phyloP scores from a whole-genome alignment of 345 rosid genomes.

The Lepidium didymum region DNA sequence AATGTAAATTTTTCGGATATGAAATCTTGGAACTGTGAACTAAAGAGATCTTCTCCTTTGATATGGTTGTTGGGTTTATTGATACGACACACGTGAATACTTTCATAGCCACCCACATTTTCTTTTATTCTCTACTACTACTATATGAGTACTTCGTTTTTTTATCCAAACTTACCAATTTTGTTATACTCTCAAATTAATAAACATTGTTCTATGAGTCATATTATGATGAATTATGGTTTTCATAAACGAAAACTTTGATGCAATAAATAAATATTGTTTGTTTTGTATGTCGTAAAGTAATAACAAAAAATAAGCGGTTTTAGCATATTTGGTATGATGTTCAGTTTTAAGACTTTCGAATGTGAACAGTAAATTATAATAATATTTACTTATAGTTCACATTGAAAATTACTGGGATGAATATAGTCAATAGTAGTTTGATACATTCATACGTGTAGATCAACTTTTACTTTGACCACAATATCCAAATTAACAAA shows the following conservation, averaged over 20 bases:
- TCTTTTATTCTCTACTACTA: not conserved
- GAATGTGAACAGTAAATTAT: not conserved
- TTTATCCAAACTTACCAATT: not conserved
- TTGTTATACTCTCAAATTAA: not conserved
- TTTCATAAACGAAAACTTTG: not conserved
- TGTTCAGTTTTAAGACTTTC: not conserved
- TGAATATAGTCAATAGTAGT: not conserved
- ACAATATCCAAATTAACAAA: not conserved
- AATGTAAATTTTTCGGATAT: not conserved
- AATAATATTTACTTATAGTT: not conserved
- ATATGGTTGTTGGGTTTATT: constrained; percentile 32
- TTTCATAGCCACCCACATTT: constrained; percentile 16
- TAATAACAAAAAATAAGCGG: too few species aligned
- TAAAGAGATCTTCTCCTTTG: constrained; percentile 18
- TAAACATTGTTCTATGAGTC: not conserved
- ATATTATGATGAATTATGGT: not conserved
- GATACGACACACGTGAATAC: constrained; percentile 33
- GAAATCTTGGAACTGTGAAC: constrained; percentile 12
- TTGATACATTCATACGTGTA: not conserved
- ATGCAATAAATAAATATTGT: too few species aligned
- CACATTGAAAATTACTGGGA: not conserved
- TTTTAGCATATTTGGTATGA: not conserved
- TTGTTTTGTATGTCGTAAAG: too few species aligned
- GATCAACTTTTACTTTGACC: constrained; percentile 1
- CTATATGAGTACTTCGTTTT: not conserved